Evolutionary conservation across 306 rosid genomes (phyloP).

Genomic region (Acacia acuminata): DNA sequence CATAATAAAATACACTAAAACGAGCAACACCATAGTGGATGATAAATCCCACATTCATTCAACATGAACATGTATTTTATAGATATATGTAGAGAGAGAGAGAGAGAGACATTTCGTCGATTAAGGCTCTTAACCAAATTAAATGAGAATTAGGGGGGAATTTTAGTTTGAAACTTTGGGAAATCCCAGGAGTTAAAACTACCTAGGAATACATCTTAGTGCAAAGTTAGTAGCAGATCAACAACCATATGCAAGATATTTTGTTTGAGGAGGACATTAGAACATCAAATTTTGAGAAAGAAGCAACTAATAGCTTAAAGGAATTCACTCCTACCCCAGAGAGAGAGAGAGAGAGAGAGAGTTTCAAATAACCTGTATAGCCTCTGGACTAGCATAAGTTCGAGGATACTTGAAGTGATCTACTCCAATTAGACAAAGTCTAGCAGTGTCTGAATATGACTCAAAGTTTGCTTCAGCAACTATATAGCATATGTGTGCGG

Average conservation of each 20-base stretch:
- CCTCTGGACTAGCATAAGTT: conserved; percentile 88
- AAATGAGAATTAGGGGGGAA: neutral
- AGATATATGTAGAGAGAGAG: too few species aligned
- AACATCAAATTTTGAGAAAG: conserved; percentile 21
- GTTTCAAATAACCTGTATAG: conserved; percentile 76
- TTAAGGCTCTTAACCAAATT: neutral
- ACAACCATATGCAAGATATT: neutral
- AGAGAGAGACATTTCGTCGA: neutral
- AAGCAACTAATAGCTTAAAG: conserved; percentile 15
- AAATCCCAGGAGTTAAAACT: conserved; percentile 9
- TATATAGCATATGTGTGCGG: conserved; percentile 96
- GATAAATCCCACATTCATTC: neutral
- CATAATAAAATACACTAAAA: neutral
- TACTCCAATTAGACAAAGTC: conserved; percentile 87
- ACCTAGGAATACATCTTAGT: neutral
- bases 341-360: neutral
- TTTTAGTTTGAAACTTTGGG: neutral
- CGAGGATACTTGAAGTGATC: conserved; percentile 98
- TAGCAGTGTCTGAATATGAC: conserved; percentile 81
- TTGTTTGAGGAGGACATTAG: conserved; percentile 16
- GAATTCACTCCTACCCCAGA: neutral
- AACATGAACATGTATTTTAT: neutral
- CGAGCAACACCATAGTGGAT: neutral
- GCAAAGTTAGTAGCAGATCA: neutral
- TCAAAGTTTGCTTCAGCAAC: conserved; percentile 95